These are phyloP conservation scores for Speleostelium caveatum DNA, from an alignment of 78 protist species.

Conservation along the genomic window DNA sequence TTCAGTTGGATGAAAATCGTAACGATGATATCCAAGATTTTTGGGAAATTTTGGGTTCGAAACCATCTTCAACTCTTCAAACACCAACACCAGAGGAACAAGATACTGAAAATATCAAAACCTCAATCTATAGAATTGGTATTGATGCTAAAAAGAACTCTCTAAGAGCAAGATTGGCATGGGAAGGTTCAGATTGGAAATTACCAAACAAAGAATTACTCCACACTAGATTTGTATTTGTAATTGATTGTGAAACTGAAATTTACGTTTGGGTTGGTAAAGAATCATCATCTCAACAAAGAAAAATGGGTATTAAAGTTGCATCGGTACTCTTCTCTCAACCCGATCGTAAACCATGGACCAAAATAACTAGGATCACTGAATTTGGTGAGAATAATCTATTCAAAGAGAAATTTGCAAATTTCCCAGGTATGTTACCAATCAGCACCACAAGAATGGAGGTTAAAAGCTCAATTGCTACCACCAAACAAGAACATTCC, in stretches of 20 bases:
- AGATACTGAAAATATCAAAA: conserved; percentile 38
- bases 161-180: conserved; percentile 51
- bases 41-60: conserved; percentile 64
- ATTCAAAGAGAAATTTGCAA: conserved; percentile 81
- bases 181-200: conserved; percentile 74
- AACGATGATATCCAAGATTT: conserved; percentile 44
- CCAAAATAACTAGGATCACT: conserved; percentile 25
- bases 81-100: conserved; percentile 74
- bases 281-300: conserved; percentile 57
- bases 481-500: conserved; percentile 40
- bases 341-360: conserved; percentile 33
- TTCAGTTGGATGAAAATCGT: conserved; percentile 56
- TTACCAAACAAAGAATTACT: conserved; percentile 70
- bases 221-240: conserved; percentile 64
- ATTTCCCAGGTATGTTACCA: conserved; percentile 83
- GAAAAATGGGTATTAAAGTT: conserved; percentile 73
- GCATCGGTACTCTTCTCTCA: conserved; percentile 48
- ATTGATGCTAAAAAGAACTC: conserved; percentile 52
- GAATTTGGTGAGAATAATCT: conserved; percentile 81
- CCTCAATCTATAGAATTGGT: conserved; percentile 69
- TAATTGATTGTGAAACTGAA: conserved; percentile 72
- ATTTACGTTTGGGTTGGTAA: conserved; percentile 83
- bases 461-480: conserved; percentile 24
- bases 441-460: conserved; percentile 65
- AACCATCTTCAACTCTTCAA: neutral